phyloP scores from a whole-genome alignment of 2,329 filamentous ascomycete species.

The Diatrype stigma region DNA sequence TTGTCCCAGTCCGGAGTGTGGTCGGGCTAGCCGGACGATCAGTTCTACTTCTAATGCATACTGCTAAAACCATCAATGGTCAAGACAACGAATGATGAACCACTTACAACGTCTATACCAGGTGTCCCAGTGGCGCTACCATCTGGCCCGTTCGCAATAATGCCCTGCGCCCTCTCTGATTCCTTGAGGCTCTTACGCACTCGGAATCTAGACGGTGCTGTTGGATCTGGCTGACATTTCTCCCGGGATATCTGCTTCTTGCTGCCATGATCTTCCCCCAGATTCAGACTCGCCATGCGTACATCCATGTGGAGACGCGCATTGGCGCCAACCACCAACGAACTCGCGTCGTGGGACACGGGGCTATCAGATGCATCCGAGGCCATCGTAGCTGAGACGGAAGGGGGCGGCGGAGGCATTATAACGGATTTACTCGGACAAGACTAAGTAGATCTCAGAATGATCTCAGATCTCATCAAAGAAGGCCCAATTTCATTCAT shows the following conservation, averaged over 20 bases:
- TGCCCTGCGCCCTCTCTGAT: neutral
- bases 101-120: neutral
- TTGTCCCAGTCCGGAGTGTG: conserved; percentile 57
- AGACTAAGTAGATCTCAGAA: too few relatives aligned
- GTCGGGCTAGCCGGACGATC: conserved; percentile 21
- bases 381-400: neutral
- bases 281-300: conserved; percentile 4
- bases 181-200: neutral
- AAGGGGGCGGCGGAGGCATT: neutral
- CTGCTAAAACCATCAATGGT: too few relatives aligned
- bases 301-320: conserved; percentile 20
- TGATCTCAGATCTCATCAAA: too few relatives aligned
- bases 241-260: neutral
- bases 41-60: neutral
- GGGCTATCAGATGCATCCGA: neutral
- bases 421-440: too few relatives aligned
- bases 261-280: neutral
- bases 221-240: neutral
- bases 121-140: neutral
- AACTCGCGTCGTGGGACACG: neutral
- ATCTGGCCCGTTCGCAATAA: neutral
- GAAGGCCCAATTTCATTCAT: too few relatives aligned
- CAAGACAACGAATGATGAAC: neutral
- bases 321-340: conserved; percentile 11
- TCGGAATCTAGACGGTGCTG: neutral